phyloP scores from a whole-genome alignment of 2,329 filamentous ascomycete species.

The Alternaria sp. region DNA sequence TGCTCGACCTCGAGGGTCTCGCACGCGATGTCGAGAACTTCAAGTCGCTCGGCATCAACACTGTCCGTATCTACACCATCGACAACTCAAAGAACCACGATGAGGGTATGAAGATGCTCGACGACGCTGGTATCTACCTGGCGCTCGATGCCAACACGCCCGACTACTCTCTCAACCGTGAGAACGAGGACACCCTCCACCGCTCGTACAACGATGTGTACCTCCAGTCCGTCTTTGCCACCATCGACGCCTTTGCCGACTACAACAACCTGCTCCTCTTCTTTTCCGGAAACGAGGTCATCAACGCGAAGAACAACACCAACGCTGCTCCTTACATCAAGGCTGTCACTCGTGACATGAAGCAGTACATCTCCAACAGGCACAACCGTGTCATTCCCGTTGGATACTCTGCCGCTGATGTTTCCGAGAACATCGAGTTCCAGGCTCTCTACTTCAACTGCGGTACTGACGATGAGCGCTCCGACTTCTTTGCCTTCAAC shows the following conservation, averaged over 20 bases:
- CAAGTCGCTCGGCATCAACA: constrained; percentile 86
- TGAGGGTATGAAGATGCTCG: constrained; percentile 80
- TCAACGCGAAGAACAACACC: constrained; percentile 68
- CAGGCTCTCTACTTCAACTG: constrained; percentile 94
- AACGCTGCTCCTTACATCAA: constrained; percentile 72
- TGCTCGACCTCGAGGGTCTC: constrained; percentile 73
- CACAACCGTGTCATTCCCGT: constrained; percentile 72
- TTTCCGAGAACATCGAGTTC: constrained; percentile 82
- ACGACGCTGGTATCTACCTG: constrained; percentile 87
- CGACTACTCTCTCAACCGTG: constrained; percentile 84
- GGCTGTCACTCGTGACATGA: constrained; percentile 79
- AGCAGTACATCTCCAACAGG: constrained; percentile 77
- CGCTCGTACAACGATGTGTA: constrained; percentile 86
- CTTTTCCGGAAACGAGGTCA: constrained; percentile 81
- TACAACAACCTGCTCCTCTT: constrained; percentile 87
- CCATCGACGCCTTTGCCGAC: constrained; percentile 77
- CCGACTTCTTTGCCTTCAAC: constrained; percentile 89
- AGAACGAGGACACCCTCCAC: constrained; percentile 60
- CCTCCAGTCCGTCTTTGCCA: constrained; percentile 80
- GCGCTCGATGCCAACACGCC: constrained; percentile 90
- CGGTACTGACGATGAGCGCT: constrained; percentile 80
- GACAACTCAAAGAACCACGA: constrained; percentile 86
- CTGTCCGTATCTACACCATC: constrained; percentile 88
- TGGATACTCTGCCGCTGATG: constrained; percentile 84
- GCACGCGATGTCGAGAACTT: constrained; percentile 80